phyloP scores from a whole-genome alignment of 2,329 filamentous ascomycete genomes.

The Penicillium sp. region DNA sequence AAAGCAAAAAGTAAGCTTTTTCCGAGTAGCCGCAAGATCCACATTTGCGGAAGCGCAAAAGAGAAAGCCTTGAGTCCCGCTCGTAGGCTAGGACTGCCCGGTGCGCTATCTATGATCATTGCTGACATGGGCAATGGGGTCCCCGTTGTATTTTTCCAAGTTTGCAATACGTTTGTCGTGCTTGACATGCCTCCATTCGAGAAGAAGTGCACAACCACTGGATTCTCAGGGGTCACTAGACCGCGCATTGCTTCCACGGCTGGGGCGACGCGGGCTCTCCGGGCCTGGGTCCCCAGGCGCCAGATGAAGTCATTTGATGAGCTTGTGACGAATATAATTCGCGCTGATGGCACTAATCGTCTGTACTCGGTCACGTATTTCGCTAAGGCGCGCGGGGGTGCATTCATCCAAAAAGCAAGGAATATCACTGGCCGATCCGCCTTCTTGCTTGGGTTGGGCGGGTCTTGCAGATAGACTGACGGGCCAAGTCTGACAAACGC shows the following conservation, averaged over 20 bases:
- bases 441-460: conserved; percentile 15
- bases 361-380: conserved; percentile 51
- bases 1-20: conserved; percentile 25
- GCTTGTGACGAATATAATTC: conserved; percentile 44
- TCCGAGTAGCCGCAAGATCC: conserved; percentile 30
- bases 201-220: conserved; percentile 48
- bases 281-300: conserved; percentile 18
- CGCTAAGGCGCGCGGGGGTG: conserved; percentile 41
- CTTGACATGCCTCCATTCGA: conserved; percentile 51
- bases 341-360: conserved; percentile 42
- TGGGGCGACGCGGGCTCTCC: conserved; percentile 32
- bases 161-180: conserved; percentile 37
- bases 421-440: conserved; percentile 33
- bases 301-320: conserved; percentile 36
- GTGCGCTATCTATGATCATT: conserved; percentile 48
- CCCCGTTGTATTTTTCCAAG: conserved; percentile 37
- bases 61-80: conserved; percentile 35
- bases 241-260: conserved; percentile 36
- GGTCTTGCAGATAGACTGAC: conserved; percentile 41
- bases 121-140: conserved; percentile 39
- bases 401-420: conserved; percentile 52
- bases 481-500: conserved; percentile 38
- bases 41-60: conserved; percentile 33
- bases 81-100: conserved; percentile 36
- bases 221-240: conserved; percentile 23